Percentiles rank a stretch among this genome's conserved stretches.
These are phyloP conservation scores for Xylaria sp. DNA, from an alignment of 2,329 filamentous ascomycete species.

Conservation along the genomic window DNA sequence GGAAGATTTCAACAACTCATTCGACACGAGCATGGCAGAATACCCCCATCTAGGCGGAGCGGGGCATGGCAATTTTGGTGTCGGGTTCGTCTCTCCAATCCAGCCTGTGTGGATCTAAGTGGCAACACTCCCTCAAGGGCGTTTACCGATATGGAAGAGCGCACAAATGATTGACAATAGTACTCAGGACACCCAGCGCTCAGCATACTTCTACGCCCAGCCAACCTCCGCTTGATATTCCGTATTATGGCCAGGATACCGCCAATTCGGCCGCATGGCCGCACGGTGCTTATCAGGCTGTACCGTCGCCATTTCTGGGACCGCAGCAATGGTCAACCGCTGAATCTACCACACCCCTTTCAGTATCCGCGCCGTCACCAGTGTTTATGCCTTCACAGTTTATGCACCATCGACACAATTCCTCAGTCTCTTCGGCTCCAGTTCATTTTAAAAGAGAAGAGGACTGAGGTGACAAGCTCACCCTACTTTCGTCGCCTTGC, in stretches of 20 bases:
- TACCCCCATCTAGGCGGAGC: conserved; percentile 59
- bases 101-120: conserved; percentile 70
- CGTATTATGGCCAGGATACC: conserved; percentile 45
- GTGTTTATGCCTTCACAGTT: conserved; percentile 51
- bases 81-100: conserved; percentile 73
- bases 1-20: conserved; percentile 64
- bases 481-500: conserved; percentile 10
- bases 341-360: conserved; percentile 54
- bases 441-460: conserved; percentile 52
- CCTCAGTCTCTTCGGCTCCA: conserved; percentile 50
- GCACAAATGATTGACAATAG: conserved; percentile 65
- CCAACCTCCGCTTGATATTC: conserved; percentile 58
- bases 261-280: conserved; percentile 44
- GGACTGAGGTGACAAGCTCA: conserved; percentile 36
- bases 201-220: conserved; percentile 52
- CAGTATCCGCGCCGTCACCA: conserved; percentile 50
- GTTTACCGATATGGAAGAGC: conserved; percentile 52
- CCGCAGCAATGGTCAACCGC: conserved; percentile 56
- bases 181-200: conserved; percentile 60
- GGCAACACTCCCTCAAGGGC: conserved; percentile 54
- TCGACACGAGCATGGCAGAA: conserved; percentile 58
- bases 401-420: conserved; percentile 52
- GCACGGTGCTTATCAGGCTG: conserved; percentile 53
- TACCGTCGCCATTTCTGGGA: conserved; percentile 59
- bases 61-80: conserved; percentile 58